Base-by-base conservation (phyloP, 345 rosid genomes). In the Theobroma cacao region DNA sequence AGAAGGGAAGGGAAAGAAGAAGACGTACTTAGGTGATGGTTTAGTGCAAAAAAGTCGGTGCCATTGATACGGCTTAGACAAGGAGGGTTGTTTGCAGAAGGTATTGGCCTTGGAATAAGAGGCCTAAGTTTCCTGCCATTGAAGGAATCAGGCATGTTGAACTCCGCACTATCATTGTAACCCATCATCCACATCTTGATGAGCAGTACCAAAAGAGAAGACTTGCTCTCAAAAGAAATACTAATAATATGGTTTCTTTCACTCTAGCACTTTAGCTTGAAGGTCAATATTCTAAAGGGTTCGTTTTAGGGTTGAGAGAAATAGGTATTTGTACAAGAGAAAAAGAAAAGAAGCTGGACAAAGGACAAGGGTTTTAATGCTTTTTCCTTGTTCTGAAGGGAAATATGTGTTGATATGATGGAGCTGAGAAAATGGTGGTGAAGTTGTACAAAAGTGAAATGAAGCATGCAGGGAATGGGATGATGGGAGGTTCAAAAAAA, bases 151-250 rank as follows among this genome's bases (percentile, higher is more conserved):
- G 86, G 74, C 80, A 90, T 78, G 86, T 89, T 85, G 84, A 89
- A 84, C 38, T 91, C 88, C 60, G 86, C 92, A 45, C 90, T 88
- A 55, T 93, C 97, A 69, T 83, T 87, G 86, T 88, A 95, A 74
- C 91, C 99, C 94, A 95, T 88, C 91, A 84, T 95, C 98, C 98
- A 93, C 98, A 93, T 95, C 79, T 86, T 81, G 5, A 7, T 17
- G 8, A 69, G 55, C 13, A 22, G 5, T 26, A 8, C 0, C 7
- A 38, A 53, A 22, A 30, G 30, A 56, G 59, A 52, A 50, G 11
- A 56, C 48, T 22, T 22, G 12, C 59, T n/a, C 1, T 9, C 2
- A 33, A 43, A 13, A 9, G 61, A 55, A 11, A 20, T 55, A 22
- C 8, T 50, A 48, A 11, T n/a, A n/a, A n/a, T n/a, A n/a, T n/a